Conservation (phyloP, 352 stramenopile species). For the Phytophthora ramorum region DNA sequence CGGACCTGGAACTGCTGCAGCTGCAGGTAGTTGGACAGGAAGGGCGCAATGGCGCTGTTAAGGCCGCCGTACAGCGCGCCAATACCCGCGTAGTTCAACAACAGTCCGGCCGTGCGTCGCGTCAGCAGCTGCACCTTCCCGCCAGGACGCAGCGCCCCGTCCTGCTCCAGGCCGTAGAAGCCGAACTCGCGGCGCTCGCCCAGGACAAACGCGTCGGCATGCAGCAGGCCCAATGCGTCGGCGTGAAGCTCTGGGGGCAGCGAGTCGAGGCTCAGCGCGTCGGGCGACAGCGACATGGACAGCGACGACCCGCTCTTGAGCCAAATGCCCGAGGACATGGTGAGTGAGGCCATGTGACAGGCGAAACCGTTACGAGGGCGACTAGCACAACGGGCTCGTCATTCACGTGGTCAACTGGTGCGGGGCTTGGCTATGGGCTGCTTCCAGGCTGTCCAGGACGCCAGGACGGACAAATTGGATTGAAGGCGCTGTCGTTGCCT, state of each 20-base stretch:
- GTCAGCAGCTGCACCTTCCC: slow-evolving; percentile 57
- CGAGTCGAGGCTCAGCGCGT: slow-evolving; percentile 28
- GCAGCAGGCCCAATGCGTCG: too few species aligned
- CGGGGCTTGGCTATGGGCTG: background rate
- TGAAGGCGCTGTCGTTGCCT: too few species aligned
- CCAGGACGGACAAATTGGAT: too few species aligned
- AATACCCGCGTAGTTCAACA: slow-evolving; percentile 78
- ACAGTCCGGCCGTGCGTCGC: slow-evolving; percentile 53
- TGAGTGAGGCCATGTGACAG: slow-evolving; percentile 30
- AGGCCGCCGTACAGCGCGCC: slow-evolving; percentile 74
- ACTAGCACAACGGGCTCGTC: slow-evolving; percentile 21
- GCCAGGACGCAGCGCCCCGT: slow-evolving; percentile 68
- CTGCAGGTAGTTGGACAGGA: slow-evolving; percentile 69
- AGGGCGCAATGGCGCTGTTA: slow-evolving; percentile 58
- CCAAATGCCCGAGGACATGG: slow-evolving; percentile 35
- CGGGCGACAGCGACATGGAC: slow-evolving; percentile 31
- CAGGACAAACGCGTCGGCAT: slow-evolving; percentile 9
- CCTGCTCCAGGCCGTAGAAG: slow-evolving; percentile 70
- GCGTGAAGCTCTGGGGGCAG: slow-evolving; percentile 4
- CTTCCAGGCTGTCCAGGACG: background rate
- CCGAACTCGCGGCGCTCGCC: slow-evolving; percentile 47
- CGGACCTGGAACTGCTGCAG: slow-evolving; percentile 70
- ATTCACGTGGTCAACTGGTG: slow-evolving; percentile 8
- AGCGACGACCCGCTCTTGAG: slow-evolving; percentile 47
- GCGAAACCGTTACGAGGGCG: slow-evolving; percentile 16